Evolutionary conservation across 192 early-diverging fungal species (phyloP).

Genomic region (Backusella circina): DNA sequence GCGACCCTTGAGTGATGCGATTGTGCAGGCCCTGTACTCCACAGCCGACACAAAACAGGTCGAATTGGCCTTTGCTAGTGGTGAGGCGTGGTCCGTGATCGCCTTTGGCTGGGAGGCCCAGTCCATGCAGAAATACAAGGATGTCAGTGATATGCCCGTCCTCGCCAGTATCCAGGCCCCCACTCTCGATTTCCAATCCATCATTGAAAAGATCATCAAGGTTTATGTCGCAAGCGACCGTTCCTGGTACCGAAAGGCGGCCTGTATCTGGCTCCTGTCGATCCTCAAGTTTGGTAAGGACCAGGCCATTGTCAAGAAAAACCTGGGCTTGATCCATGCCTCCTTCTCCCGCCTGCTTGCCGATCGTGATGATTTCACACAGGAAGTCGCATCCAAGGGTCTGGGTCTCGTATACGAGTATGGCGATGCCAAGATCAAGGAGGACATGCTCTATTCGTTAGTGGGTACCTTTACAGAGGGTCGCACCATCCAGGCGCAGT

Average conservation of each 20-base stretch:
- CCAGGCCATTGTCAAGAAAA: conserved; percentile 43
- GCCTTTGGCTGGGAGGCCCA: conserved; percentile 65
- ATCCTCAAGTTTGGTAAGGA: conserved; percentile 69
- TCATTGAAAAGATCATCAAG: conserved; percentile 53
- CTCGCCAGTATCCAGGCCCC: conserved; percentile 23
- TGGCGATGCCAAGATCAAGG: conserved; percentile 64
- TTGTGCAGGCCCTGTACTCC: conserved; percentile 42
- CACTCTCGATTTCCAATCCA: background rate
- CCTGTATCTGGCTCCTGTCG: conserved; percentile 77
- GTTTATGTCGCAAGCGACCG: conserved; percentile 48
- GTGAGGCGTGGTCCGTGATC: conserved; percentile 69
- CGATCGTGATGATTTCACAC: conserved; percentile 85
- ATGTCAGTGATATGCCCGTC: conserved; percentile 52
- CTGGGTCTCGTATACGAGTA: conserved; percentile 80
- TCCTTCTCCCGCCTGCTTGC: conserved; percentile 72
- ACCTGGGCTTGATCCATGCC: conserved; percentile 65
- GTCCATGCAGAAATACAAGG: conserved; percentile 64
- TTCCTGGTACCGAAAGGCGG: conserved; percentile 60
- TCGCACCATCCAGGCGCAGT: conserved; percentile 44
- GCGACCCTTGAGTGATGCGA: background rate
- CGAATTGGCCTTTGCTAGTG: conserved; percentile 82
- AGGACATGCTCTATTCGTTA: conserved; percentile 66
- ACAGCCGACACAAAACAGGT: conserved; percentile 64
- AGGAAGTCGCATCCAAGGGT: conserved; percentile 87
- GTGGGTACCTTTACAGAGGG: conserved; percentile 79